Evolutionary conservation across 1,284 basidiomycete genomes (phyloP), one percentile per base, ranked within the genome.

Genomic region (Spongispora temasekensis): DNA sequence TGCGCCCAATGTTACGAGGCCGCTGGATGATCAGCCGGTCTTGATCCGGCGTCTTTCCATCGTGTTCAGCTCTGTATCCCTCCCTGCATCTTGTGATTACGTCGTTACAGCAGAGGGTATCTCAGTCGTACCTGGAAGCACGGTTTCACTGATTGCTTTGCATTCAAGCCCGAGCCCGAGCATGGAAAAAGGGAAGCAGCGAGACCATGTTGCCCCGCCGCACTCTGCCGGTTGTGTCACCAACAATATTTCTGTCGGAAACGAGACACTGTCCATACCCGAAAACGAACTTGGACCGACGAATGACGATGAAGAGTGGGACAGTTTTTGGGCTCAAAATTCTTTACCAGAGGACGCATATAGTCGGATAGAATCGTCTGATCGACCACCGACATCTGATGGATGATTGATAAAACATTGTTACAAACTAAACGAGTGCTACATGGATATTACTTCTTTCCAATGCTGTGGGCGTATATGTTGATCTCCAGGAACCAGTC

Each of bases 31-130:
- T 55, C 73, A 79, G 48, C 64, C 78, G 1, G 76, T 77, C 13
- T 75, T 87, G 15, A 78, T 92, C 63, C 83, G 90, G 40, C 82
- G 87, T 30, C 72, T 91, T 58, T 85, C 83, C 59, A 78, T 95
- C 56, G 81, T 96, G 19, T 96, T 94, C 77, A 92, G 86, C 63
- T 85, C 86, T 7, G 80, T 89, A 17, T 81, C 81, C 3, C 65
- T 77, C 0, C 81, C 87, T 0, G 76, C 74, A 4, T 89, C 85
- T 9, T 72, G 91, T 56, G 92, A 95, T 70, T 95, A 89, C 64
- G 79, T 92, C 61, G 80, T 95, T 52, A 83, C 86, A 4, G 69
- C 77, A 15, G 76, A 79, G 21, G 91, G 91, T 3, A 78, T 94
- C 30, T 78, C 74, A 19, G 60, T 74, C 37, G 59, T 76, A 63